phyloP scores from a whole-genome alignment of 345 rosid species.

The Microcos paniculata region DNA sequence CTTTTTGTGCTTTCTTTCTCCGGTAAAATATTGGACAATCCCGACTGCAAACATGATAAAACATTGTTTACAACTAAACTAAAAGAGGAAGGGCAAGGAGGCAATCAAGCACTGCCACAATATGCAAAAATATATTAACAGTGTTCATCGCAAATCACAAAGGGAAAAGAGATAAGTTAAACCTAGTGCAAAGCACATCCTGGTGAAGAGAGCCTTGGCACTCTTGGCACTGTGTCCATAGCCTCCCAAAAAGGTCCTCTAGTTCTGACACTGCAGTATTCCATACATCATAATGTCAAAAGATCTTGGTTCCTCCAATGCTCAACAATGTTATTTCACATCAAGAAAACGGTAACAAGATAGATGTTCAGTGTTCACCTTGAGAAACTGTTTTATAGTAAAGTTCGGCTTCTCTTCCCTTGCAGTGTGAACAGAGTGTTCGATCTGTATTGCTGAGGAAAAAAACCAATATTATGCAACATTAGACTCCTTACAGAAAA shows the following conservation, averaged over 20 bases:
- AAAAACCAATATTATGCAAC: slow-evolving; percentile 2
- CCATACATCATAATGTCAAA: not conserved
- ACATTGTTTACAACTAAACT: not conserved
- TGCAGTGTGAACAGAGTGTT: slow-evolving; percentile 82
- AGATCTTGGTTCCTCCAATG: not conserved
- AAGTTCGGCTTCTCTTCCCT: slow-evolving; percentile 93
- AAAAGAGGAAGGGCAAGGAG: not conserved
- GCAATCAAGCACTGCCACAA: not conserved
- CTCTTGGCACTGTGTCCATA: slow-evolving; percentile 98
- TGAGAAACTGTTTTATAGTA: slow-evolving; percentile 88
- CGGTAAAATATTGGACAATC: slow-evolving; percentile 98
- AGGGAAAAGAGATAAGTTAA: slow-evolving; percentile 14
- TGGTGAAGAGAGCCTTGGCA: slow-evolving; percentile 99
- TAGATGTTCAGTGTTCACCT: slow-evolving; percentile 45
- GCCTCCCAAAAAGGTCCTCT: slow-evolving; percentile 78
- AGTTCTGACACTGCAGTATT: slow-evolving; percentile 71
- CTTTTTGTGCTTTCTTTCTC: slow-evolving; percentile 93
- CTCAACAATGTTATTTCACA: not conserved
- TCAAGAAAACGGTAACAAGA: slow-evolving; percentile 2
- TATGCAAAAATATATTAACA: not conserved
- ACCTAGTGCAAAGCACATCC: slow-evolving; percentile 98
- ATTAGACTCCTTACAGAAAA: slow-evolving; percentile 6
- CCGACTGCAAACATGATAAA: slow-evolving; percentile 49
- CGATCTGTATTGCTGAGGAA: slow-evolving; percentile 47
- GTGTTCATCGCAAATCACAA: not conserved